Conservation (phyloP, 768 basidiomycete genomes). For the Agaricus subrufescens region DNA sequence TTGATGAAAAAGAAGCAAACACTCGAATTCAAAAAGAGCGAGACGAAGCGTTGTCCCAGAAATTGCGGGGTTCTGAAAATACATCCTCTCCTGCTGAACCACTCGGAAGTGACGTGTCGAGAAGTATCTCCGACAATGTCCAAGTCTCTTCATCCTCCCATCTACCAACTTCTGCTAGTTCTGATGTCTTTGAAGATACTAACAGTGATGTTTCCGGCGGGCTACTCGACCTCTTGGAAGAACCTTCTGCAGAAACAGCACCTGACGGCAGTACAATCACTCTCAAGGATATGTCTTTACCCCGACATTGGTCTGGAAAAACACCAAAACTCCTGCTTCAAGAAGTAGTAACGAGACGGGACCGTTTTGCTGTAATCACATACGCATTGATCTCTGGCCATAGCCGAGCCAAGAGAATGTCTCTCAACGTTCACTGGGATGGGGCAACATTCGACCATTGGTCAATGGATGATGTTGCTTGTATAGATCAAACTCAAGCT, state of each 20-base stretch:
- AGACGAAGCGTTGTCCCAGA: conserved; percentile 43
- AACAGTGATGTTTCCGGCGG: conserved; percentile 52
- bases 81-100: background rate
- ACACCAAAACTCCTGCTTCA: conserved; percentile 72
- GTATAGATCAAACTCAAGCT: conserved; percentile 72
- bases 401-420: conserved; percentile 73
- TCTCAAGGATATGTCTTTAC: conserved; percentile 70
- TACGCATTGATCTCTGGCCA: conserved; percentile 61
- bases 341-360: conserved; percentile 62
- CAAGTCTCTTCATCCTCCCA: background rate
- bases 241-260: conserved; percentile 53
- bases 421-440: conserved; percentile 71
- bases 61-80: conserved; percentile 21
- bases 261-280: conserved; percentile 46
- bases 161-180: conserved; percentile 5
- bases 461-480: conserved; percentile 84
- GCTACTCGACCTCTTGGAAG: conserved; percentile 71
- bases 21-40: conserved; percentile 49
- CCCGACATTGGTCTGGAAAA: conserved; percentile 80
- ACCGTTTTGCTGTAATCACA: conserved; percentile 70
- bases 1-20: conserved; percentile 65
- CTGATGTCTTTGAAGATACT: conserved; percentile 49
- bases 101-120: background rate
- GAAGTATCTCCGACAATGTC: background rate
- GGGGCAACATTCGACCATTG: conserved; percentile 57